Conservation (phyloP, 2,329 filamentous ascomycete species). For the Paradendryphiella salina region DNA sequence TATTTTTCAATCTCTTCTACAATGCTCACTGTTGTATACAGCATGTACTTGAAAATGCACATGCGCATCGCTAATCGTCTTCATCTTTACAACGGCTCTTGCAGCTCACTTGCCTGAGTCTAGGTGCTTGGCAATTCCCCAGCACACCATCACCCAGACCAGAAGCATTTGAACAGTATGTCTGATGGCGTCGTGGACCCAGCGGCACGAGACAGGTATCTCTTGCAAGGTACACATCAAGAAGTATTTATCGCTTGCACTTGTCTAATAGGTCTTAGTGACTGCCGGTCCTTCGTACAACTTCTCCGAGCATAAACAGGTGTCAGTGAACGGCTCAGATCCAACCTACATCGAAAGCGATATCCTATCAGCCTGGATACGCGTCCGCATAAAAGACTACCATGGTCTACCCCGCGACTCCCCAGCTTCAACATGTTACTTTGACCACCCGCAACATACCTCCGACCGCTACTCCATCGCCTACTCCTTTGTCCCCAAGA, state of each 20-base stretch:
- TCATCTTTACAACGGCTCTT: neutral
- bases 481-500: constrained; percentile 46
- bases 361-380: constrained; percentile 37
- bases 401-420: constrained; percentile 40
- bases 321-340: constrained; percentile 39
- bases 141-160: neutral
- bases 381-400: constrained; percentile 44
- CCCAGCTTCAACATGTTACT: constrained; percentile 37
- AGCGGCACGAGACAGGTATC: constrained; percentile 42
- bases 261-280: constrained; percentile 20
- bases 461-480: constrained; percentile 44
- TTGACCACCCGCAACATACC: constrained; percentile 37
- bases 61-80: neutral
- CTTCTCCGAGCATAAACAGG: constrained; percentile 33
- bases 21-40: neutral
- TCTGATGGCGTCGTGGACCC: constrained; percentile 33
- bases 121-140: neutral
- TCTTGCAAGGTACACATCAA: constrained; percentile 31
- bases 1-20: neutral
- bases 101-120: neutral
- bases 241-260: no score
- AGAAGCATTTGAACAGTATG: constrained; percentile 3
- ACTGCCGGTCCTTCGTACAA: constrained; percentile 44
- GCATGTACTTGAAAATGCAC: neutral
- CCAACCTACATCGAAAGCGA: constrained; percentile 34